phyloP scores from a whole-genome alignment of 129 eudicot species.

The Scalesia atractyloides region DNA sequence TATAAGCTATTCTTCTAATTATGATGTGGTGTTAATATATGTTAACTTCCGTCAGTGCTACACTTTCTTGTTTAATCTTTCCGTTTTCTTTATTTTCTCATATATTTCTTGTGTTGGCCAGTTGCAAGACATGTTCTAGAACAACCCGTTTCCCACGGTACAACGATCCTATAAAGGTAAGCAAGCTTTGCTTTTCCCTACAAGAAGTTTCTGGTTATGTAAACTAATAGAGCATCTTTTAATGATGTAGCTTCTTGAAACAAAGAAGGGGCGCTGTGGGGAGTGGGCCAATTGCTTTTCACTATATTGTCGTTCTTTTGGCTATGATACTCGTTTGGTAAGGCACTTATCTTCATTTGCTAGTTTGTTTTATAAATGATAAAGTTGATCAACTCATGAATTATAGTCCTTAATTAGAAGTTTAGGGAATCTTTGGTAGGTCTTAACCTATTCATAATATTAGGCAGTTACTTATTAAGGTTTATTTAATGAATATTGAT shows the following conservation, averaged over 20 bases:
- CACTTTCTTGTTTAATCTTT: constrained; percentile 3
- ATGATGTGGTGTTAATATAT: constrained; percentile 6
- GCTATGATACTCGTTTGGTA: constrained; percentile 91
- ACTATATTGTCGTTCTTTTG: constrained; percentile 89
- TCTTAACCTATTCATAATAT: background rate
- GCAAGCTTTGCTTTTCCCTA: constrained; percentile 12
- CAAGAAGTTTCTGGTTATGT: constrained; percentile 14
- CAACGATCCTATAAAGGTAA: constrained; percentile 84
- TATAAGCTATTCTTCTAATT: constrained; percentile 7
- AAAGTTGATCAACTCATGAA: background rate
- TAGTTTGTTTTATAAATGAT: constrained; percentile 10
- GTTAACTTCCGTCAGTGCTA: background rate
- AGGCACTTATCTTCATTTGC: constrained; percentile 33
- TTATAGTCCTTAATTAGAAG: background rate
- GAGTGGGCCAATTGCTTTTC: constrained; percentile 99
- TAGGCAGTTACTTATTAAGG: background rate
- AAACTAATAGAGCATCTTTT: constrained; percentile 23
- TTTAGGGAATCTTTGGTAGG: constrained; percentile 13
- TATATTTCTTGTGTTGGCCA: constrained; percentile 32
- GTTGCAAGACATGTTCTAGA: constrained; percentile 71
- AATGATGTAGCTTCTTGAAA: constrained; percentile 84
- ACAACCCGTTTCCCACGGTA: constrained; percentile 96
- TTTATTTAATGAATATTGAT: background rate
- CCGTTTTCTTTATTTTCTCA: background rate
- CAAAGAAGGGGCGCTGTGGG: constrained; percentile 97